Conservation (phyloP, 768 basidiomycete genomes). For the Hemileccinum rubropunctum region DNA sequence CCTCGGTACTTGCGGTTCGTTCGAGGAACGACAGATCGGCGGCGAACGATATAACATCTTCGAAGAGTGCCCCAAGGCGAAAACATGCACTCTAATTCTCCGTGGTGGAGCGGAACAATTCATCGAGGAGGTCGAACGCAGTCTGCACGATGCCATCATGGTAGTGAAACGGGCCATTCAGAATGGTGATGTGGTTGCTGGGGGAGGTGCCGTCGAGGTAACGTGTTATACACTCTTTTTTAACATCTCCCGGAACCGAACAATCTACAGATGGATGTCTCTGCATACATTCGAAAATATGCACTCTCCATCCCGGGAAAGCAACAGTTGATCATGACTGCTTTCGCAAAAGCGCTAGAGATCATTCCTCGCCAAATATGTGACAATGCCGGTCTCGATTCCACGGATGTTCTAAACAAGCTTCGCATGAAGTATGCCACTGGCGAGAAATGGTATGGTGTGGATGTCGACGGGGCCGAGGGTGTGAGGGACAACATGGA, state of each 20-base stretch:
- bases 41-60: slow-evolving; percentile 97
- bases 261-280: slow-evolving; percentile 85
- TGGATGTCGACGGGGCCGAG: slow-evolving; percentile 87
- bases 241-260: not conserved
- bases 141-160: slow-evolving; percentile 98
- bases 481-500: slow-evolving; percentile 96
- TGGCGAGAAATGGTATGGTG: slow-evolving; percentile 88
- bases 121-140: slow-evolving; percentile 96
- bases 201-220: slow-evolving; percentile 96
- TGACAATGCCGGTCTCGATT: slow-evolving; percentile 97
- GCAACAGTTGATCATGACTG: slow-evolving; percentile 88
- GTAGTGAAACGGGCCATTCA: slow-evolving; percentile 97
- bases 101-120: slow-evolving; percentile 98
- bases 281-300: slow-evolving; percentile 88
- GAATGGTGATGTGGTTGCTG: slow-evolving; percentile 95
- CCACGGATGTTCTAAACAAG: slow-evolving; percentile 96
- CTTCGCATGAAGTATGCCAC: slow-evolving; percentile 94
- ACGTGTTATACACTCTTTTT: slow-evolving; percentile 10
- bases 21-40: slow-evolving; percentile 94
- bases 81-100: slow-evolving; percentile 92
- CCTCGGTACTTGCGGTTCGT: slow-evolving; percentile 88
- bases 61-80: slow-evolving; percentile 87
- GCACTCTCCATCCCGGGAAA: slow-evolving; percentile 94
- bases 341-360: slow-evolving; percentile 96
- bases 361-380: slow-evolving; percentile 98